These are phyloP conservation scores for Parasarocladium wereldwijsianum DNA, from an alignment of 2,329 filamentous ascomycete genomes.

Conservation along the genomic window DNA sequence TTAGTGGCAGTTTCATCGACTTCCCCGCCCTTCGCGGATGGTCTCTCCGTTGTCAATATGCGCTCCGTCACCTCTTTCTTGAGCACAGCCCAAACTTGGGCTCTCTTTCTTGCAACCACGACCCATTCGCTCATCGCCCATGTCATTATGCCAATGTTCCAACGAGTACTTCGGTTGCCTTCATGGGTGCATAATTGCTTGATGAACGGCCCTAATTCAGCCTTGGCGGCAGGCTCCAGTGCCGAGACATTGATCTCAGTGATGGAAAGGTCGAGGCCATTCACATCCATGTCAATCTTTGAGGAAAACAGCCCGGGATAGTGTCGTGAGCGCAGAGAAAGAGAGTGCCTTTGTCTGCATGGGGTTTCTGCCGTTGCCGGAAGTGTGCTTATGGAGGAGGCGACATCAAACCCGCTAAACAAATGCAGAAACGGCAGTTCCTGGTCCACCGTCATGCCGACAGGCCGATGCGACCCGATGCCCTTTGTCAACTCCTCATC, in stretches of 20 bases:
- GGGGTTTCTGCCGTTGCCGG: conserved; percentile 24
- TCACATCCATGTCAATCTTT: conserved; percentile 41
- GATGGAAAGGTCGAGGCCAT: conserved; percentile 36
- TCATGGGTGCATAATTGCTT: conserved; percentile 22
- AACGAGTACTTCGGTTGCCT: conserved; percentile 29
- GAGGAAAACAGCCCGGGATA: conserved; percentile 39
- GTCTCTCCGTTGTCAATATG: too few species aligned
- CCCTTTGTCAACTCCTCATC: conserved; percentile 22
- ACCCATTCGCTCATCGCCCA: conserved; percentile 60
- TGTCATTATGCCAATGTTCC: conserved; percentile 43
- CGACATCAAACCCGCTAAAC: conserved; percentile 54
- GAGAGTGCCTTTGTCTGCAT: conserved; percentile 36
- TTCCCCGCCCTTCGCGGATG: conserved; percentile 12
- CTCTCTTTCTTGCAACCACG: conserved; percentile 42
- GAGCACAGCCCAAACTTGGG: conserved; percentile 45
- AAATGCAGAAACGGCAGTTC: conserved; percentile 55
- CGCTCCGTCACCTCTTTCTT: conserved; percentile 34
- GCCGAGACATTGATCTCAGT: conserved; percentile 34
- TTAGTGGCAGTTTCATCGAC: conserved; percentile 6
- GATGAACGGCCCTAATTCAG: conserved; percentile 42
- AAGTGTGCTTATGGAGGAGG: conserved; percentile 38
- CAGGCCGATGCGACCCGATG: conserved; percentile 47
- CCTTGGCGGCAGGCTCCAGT: conserved; percentile 41
- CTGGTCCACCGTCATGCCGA: conserved; percentile 46
- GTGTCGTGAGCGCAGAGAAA: conserved; percentile 30